Conservation (phyloP, 208 protist species). For the Leishmania turanica region DNA sequence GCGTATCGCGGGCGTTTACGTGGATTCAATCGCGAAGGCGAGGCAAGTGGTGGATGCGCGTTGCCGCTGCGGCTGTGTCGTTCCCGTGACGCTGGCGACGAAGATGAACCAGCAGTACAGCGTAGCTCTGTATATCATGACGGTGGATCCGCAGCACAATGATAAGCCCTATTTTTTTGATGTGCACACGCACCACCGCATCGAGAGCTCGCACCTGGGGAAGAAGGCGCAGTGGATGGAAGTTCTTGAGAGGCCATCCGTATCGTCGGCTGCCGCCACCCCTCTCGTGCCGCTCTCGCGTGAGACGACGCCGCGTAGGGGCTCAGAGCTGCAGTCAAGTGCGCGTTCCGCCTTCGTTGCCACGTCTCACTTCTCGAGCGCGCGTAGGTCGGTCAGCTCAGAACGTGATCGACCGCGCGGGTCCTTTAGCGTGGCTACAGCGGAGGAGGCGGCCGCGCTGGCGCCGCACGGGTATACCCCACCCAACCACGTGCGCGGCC, state of each 20-base stretch:
- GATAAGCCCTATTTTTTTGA: slow-evolving; percentile 52
- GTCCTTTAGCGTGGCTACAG: neutral
- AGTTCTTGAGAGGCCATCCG: neutral
- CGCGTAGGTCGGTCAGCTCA: neutral
- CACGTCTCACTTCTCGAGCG: slow-evolving; percentile 3
- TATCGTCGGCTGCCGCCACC: neutral
- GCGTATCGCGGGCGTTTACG: slow-evolving; percentile 32
- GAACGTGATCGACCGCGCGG: neutral
- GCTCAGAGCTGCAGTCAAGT: slow-evolving; percentile 1
- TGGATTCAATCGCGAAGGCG: slow-evolving; percentile 38
- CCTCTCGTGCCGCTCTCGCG: neutral
- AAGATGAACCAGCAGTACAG: slow-evolving; percentile 40
- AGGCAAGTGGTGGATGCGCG: slow-evolving; percentile 31
- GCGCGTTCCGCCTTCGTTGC: slow-evolving; percentile 16
- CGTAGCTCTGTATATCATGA: slow-evolving; percentile 59
- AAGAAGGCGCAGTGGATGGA: slow-evolving; percentile 16
- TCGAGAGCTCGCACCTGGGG: slow-evolving; percentile 34
- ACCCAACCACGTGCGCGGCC: neutral
- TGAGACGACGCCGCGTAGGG: neutral
- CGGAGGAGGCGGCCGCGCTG: neutral
- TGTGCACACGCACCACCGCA: slow-evolving; percentile 33
- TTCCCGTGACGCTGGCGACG: slow-evolving; percentile 41
- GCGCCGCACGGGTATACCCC: neutral
- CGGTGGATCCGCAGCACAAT: slow-evolving; percentile 38
- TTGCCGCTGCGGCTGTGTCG: slow-evolving; percentile 37